Percentiles rank a stretch among this genome's conserved stretches.
Conservation (phyloP, 1,284 basidiomycete species). For the Mycena sp. region DNA sequence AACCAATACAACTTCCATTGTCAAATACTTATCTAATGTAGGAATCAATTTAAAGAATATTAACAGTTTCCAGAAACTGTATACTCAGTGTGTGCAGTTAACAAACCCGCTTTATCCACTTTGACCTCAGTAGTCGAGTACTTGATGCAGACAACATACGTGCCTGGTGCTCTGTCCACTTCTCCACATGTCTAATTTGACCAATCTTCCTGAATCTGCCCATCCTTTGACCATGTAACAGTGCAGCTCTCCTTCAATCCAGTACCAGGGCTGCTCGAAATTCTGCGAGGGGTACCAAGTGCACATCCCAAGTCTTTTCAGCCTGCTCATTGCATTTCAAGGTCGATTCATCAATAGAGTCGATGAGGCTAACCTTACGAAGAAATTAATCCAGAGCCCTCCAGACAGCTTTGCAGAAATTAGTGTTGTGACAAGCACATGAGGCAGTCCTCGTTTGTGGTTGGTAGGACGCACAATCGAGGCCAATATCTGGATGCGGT, state of each 20-base stretch:
- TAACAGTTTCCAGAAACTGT: no score
- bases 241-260: conserved; percentile 57
- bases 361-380: conserved; percentile 66
- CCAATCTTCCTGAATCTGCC: conserved; percentile 50
- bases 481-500: conserved; percentile 62
- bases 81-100: no score
- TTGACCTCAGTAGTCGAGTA: conserved; percentile 70
- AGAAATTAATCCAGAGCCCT: conserved; percentile 81
- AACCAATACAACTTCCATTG: no score
- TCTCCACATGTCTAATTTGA: conserved; percentile 58
- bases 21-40: no score
- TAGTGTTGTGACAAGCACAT: conserved; percentile 81
- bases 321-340: conserved; percentile 14
- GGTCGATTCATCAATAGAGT: conserved; percentile 49
- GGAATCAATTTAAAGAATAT: no score
- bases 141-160: conserved; percentile 56
- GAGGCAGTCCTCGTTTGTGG: conserved; percentile 86
- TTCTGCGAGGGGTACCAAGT: conserved; percentile 67
- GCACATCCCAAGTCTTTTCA: conserved; percentile 51
- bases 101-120: conserved; percentile 42
- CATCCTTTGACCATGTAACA: conserved; percentile 64
- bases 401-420: conserved; percentile 80
- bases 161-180: conserved; percentile 45
- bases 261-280: conserved; percentile 50
- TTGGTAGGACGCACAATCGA: conserved; percentile 76